Conservation (phyloP, 805 yeast species). For the Monosporozyma siamensis region DNA sequence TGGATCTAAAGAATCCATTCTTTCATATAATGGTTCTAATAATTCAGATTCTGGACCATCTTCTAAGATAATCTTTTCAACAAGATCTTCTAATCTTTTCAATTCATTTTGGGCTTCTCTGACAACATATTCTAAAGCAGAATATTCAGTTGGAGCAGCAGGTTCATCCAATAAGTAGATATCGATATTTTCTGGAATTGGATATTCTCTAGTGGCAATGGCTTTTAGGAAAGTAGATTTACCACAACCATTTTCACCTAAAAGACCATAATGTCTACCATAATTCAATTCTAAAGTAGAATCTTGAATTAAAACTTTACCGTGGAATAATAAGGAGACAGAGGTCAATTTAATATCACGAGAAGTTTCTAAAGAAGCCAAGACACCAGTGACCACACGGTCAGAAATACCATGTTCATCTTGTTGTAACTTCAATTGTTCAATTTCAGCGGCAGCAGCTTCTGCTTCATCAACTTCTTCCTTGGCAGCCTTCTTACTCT, state of each 20-base stretch:
- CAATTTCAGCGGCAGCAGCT: slow-evolving; percentile 63
- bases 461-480: slow-evolving; percentile 44
- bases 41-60: slow-evolving; percentile 90
- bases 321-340: slow-evolving; percentile 89
- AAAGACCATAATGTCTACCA: slow-evolving; percentile 94
- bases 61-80: slow-evolving; percentile 77
- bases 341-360: slow-evolving; percentile 90
- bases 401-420: slow-evolving; percentile 92
- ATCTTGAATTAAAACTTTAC: slow-evolving; percentile 92
- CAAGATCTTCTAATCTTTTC: slow-evolving; percentile 81
- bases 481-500: slow-evolving; percentile 36
- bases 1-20: slow-evolving; percentile 93
- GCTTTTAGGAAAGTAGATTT: slow-evolving; percentile 92
- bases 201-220: slow-evolving; percentile 91
- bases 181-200: slow-evolving; percentile 87
- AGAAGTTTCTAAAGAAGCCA: slow-evolving; percentile 79
- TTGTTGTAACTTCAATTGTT: slow-evolving; percentile 81
- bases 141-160: slow-evolving; percentile 84
- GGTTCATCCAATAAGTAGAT: slow-evolving; percentile 93
- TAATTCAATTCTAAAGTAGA: slow-evolving; percentile 85
- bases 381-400: slow-evolving; percentile 96
- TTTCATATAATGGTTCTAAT: slow-evolving; percentile 85
- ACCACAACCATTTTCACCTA: slow-evolving; percentile 99
- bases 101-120: slow-evolving; percentile 92
- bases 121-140: slow-evolving; percentile 94